Percentiles rank a stretch among this genome's conserved stretches.
Conservation (phyloP, 2,329 filamentous ascomycete species). For the Zopfia rhizophila region DNA sequence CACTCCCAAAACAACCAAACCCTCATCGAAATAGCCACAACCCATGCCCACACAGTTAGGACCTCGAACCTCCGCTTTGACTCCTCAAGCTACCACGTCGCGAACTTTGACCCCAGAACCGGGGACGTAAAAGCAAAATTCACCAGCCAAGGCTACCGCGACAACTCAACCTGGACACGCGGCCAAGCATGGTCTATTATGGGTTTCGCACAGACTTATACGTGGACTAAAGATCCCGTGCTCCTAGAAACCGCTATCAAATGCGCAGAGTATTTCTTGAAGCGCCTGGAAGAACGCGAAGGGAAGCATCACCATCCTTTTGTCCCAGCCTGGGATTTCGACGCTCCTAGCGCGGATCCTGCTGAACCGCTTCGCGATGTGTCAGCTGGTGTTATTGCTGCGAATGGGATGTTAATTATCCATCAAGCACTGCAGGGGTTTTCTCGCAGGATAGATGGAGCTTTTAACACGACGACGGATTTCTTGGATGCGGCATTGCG, state of each 20-base stretch:
- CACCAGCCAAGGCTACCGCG: conserved; percentile 57
- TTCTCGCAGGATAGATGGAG: too few species aligned
- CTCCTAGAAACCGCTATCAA: conserved; percentile 56
- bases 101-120: conserved; percentile 54
- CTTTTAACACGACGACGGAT: too few species aligned
- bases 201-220: conserved; percentile 55
- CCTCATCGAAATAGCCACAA: conserved; percentile 49
- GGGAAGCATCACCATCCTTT: conserved; percentile 20
- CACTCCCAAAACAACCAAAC: conserved; percentile 38
- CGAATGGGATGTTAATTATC: conserved; percentile 48
- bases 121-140: conserved; percentile 47
- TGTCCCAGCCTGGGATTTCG: conserved; percentile 61
- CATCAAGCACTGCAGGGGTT: conserved; percentile 32
- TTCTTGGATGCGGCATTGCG: conserved; percentile 39
- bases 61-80: conserved; percentile 55
- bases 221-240: conserved; percentile 51
- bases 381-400: conserved; percentile 53
- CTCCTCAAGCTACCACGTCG: conserved; percentile 52
- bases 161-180: conserved; percentile 55
- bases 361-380: conserved; percentile 51
- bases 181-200: conserved; percentile 60
- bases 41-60: conserved; percentile 54
- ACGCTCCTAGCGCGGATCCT: conserved; percentile 52
- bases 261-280: conserved; percentile 57
- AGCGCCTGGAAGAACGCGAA: conserved; percentile 42